Conservation (phyloP, 805 yeast genomes). For the Peterozyma xylosa region DNA sequence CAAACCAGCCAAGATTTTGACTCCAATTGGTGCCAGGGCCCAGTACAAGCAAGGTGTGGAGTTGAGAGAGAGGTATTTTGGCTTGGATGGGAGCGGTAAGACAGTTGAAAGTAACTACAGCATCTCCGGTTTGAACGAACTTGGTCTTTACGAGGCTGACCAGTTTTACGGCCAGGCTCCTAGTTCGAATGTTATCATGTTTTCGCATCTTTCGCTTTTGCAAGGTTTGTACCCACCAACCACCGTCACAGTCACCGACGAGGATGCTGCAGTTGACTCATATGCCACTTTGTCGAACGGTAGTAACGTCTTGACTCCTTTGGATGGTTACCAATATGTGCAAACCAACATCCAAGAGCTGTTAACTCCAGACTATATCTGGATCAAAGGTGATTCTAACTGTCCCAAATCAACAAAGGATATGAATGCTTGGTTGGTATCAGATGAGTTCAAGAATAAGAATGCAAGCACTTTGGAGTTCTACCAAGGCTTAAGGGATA, state of each 20-base stretch:
- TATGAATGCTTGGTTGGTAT: constrained; percentile 17
- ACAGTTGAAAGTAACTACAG: constrained; percentile 19
- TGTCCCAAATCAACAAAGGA: constrained; percentile 33
- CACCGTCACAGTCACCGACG: constrained; percentile 17
- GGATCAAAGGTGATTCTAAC: constrained; percentile 31
- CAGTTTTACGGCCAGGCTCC: constrained; percentile 30
- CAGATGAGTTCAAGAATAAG: constrained; percentile 22
- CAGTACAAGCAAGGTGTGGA: constrained; percentile 31
- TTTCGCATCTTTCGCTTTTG: constrained; percentile 33
- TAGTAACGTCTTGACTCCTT: constrained; percentile 26
- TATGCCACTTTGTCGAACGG: constrained; percentile 33
- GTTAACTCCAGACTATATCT: constrained; percentile 28
- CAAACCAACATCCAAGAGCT: constrained; percentile 27
- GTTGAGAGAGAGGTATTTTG: constrained; percentile 35
- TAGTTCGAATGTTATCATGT: constrained; percentile 27
- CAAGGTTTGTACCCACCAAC: constrained; percentile 43
- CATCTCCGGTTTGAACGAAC: constrained; percentile 23
- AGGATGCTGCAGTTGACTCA: constrained; percentile 15
- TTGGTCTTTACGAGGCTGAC: constrained; percentile 27
- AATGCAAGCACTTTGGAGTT: constrained; percentile 30
- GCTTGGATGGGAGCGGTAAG: constrained; percentile 18
- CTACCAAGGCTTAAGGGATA: constrained; percentile 25
- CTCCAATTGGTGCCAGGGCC: constrained; percentile 33
- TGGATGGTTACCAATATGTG: constrained; percentile 39
- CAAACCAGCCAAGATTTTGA: constrained; percentile 34